These are phyloP conservation scores for Pythium coloratum DNA, from an alignment of 352 stramenopile genomes.

Conservation along the genomic window DNA sequence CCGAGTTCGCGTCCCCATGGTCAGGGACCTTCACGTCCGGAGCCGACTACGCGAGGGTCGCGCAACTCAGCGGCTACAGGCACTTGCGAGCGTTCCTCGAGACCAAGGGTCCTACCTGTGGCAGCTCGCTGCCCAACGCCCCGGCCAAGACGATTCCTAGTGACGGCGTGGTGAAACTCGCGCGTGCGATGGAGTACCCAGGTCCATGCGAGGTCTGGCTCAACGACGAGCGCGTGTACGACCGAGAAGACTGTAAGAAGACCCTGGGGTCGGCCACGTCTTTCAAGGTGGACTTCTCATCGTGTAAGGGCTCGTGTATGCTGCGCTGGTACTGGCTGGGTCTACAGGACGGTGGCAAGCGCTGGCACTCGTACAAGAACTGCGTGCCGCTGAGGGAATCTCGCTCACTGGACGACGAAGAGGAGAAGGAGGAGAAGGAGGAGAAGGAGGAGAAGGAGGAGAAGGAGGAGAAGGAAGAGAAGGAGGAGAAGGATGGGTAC, in stretches of 20 bases:
- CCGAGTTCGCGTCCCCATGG: constrained; percentile 10
- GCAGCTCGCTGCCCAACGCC: constrained; percentile 18
- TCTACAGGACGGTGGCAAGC: constrained; percentile 12
- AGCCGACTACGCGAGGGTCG: constrained; percentile 4
- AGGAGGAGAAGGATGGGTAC: not conserved
- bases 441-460: no score
- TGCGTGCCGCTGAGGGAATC: not conserved
- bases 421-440: not conserved
- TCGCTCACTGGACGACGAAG: not conserved
- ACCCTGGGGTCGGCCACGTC: not conserved
- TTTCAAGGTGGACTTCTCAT: constrained; percentile 20
- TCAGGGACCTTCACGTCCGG: constrained; percentile 10
- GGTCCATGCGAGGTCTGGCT: constrained; percentile 20
- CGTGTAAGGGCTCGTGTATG: constrained; percentile 17
- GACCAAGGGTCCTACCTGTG: constrained; percentile 15
- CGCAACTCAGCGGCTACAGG: constrained; percentile 5
- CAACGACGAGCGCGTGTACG: constrained; percentile 10
- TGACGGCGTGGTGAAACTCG: constrained; percentile 7
- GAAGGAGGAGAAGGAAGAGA: no score
- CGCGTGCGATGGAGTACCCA: not conserved
- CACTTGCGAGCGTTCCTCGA: constrained; percentile 25
- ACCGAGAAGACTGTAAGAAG: constrained; percentile 21
- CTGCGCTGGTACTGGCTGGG: constrained; percentile 27
- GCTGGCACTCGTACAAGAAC: constrained; percentile 10
- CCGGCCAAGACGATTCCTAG: constrained; percentile 14